Evolutionary conservation across 140 eudicot genomes (phyloP).

Genomic region (Flaveria floridana): DNA sequence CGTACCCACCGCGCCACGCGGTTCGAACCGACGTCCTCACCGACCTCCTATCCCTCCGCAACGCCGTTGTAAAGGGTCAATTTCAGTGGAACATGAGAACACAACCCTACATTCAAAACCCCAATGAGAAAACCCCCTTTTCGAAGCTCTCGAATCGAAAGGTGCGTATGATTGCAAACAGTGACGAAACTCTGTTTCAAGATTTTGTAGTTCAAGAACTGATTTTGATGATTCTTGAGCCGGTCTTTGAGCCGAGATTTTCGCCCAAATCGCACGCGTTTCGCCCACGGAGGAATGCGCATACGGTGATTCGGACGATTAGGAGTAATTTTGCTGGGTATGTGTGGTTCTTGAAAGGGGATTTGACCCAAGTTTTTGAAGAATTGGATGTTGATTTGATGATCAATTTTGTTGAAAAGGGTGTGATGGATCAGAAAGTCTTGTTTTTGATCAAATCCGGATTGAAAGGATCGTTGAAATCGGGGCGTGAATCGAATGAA

Average conservation of each 20-base stretch:
- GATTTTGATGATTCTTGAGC: conserved; percentile 75
- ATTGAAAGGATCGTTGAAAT: conserved; percentile 24
- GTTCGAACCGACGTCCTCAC: conserved; percentile 50
- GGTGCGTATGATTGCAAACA: conserved; percentile 32
- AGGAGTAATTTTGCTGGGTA: conserved; percentile 95
- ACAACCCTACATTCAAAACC: conserved; percentile 50
- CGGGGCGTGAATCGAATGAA: neutral
- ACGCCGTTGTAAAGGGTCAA: conserved; percentile 59
- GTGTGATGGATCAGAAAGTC: conserved; percentile 69
- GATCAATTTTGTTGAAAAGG: conserved; percentile 54
- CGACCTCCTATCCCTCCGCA: conserved; percentile 58
- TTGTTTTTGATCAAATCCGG: conserved; percentile 65
- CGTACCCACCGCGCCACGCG: conserved; percentile 68
- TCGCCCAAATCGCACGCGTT: conserved; percentile 76
- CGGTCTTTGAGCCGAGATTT: conserved; percentile 75
- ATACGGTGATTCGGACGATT: conserved; percentile 78
- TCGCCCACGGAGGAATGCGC: conserved; percentile 74
- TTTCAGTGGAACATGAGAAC: conserved; percentile 59
- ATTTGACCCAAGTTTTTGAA: conserved; percentile 54
- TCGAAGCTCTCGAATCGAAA: conserved; percentile 47
- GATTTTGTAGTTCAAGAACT: conserved; percentile 84
- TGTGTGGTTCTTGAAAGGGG: conserved; percentile 84
- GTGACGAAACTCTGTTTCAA: conserved; percentile 57
- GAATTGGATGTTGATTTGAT: conserved; percentile 43
- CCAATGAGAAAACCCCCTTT: conserved; percentile 49